These are phyloP conservation scores for Somion occarium DNA, from an alignment of 1,284 basidiomycete species.

Conservation along the genomic window DNA sequence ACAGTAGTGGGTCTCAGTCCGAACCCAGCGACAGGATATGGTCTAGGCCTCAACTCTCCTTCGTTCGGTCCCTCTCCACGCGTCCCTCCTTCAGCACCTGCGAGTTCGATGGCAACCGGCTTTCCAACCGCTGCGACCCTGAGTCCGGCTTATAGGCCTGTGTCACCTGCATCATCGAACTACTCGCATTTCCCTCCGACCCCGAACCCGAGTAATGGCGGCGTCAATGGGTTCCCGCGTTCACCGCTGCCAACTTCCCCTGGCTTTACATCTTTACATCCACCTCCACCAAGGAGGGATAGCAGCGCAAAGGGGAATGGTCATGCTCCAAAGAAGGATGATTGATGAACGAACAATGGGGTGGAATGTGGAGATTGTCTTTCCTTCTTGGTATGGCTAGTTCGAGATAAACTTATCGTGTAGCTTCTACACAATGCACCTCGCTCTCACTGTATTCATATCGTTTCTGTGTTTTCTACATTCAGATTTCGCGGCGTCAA, in stretches of 20 bases:
- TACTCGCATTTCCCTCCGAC: constrained; percentile 37
- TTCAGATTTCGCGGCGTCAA: not conserved
- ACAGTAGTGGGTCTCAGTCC: constrained; percentile 15
- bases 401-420: not conserved
- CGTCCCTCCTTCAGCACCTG: constrained; percentile 9
- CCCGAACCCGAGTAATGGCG: constrained; percentile 29
- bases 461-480: not conserved
- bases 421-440: not conserved
- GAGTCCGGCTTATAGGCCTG: constrained; percentile 23
- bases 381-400: not conserved
- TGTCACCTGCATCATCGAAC: constrained; percentile 21
- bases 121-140: constrained; percentile 21
- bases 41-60: constrained; percentile 28
- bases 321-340: constrained; percentile 36
- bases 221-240: constrained; percentile 23
- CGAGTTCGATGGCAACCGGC: constrained; percentile 1
- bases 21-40: constrained; percentile 29
- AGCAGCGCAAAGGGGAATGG: too few relatives aligned
- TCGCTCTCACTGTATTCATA: not conserved
- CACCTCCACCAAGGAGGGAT: constrained; percentile 20
- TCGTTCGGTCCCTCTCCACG: constrained; percentile 20
- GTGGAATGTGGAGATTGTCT: not conserved
- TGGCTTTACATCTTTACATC: constrained; percentile 22
- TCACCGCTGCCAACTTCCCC: constrained; percentile 18
- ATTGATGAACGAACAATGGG: constrained; percentile 23